These are phyloP conservation scores for Diaporthe citri DNA, from an alignment of 2,329 filamentous ascomycete species.

Conservation along the genomic window DNA sequence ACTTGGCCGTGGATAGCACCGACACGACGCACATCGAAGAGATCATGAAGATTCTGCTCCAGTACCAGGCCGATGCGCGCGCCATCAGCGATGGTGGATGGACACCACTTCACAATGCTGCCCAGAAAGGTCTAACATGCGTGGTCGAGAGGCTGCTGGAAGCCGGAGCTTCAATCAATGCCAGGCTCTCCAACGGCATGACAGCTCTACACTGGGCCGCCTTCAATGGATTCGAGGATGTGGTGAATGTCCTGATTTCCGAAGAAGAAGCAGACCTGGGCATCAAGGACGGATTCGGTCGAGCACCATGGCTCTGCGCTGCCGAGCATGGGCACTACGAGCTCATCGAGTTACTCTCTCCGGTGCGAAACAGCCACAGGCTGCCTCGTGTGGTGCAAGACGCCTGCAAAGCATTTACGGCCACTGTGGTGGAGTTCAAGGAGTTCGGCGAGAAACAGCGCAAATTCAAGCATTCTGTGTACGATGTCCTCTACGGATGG, in stretches of 20 bases:
- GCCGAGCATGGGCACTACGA: conserved; percentile 52
- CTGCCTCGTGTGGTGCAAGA: conserved; percentile 54
- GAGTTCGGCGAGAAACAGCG: conserved; percentile 54
- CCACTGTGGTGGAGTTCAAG: conserved; percentile 67
- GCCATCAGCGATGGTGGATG: conserved; percentile 55
- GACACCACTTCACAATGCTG: conserved; percentile 57
- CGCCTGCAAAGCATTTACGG: conserved; percentile 63
- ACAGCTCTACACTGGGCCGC: conserved; percentile 67
- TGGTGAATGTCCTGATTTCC: conserved; percentile 57
- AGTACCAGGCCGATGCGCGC: conserved; percentile 48
- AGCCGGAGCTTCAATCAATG: conserved; percentile 59
- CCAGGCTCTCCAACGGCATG: conserved; percentile 63
- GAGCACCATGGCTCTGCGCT: conserved; percentile 57
- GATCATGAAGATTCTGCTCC: conserved; percentile 53
- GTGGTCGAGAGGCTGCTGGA: conserved; percentile 55
- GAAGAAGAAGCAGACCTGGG: conserved; percentile 48
- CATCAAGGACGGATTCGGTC: conserved; percentile 55
- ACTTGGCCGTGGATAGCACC: conserved; percentile 61
- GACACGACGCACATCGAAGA: conserved; percentile 44
- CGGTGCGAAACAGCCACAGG: conserved; percentile 49
- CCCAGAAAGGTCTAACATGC: conserved; percentile 50
- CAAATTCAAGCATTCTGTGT: conserved; percentile 62
- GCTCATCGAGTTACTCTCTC: conserved; percentile 55
- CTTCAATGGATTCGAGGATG: conserved; percentile 59
- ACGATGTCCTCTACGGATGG: conserved; percentile 64